phyloP scores from a whole-genome alignment of 2,329 filamentous ascomycete species.

The Aureobasidium melanogenum region DNA sequence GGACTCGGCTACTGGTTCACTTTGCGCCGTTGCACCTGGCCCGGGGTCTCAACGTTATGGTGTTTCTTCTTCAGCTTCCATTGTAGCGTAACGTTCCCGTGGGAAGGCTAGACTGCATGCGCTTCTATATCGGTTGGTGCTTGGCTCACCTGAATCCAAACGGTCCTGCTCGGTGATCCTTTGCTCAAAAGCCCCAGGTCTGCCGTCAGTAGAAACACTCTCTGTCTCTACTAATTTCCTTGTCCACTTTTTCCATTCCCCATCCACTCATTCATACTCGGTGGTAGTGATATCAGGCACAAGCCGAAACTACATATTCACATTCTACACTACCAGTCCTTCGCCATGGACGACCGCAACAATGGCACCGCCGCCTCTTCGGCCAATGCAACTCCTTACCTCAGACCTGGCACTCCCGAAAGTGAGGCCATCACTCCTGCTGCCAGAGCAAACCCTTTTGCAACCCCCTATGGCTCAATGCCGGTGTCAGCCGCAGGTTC shows the following conservation, averaged over 20 bases:
- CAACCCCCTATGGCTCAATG: conserved; percentile 34
- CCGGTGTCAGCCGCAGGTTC: conserved; percentile 35
- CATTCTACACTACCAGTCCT: not conserved
- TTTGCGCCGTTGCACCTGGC: conserved; percentile 9
- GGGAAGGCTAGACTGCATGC: conserved; percentile 10
- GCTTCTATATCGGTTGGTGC: conserved; percentile 10
- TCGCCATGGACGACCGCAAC: conserved; percentile 20
- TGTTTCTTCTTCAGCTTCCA: conserved; percentile 8
- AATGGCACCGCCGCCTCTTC: conserved; percentile 22
- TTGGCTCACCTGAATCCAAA: conserved; percentile 10
- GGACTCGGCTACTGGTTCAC: conserved; percentile 10
- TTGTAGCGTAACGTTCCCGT: conserved; percentile 7
- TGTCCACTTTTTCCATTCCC: not conserved
- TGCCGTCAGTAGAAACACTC: not conserved
- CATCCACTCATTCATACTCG: not conserved
- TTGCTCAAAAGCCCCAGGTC: conserved; percentile 11
- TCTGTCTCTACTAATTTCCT: conserved; percentile 4
- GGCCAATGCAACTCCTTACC: conserved; percentile 26
- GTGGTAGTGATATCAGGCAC: not conserved
- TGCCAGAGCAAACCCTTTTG: conserved; percentile 24
- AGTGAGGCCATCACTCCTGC: conserved; percentile 25
- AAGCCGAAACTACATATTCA: not conserved
- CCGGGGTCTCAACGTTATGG: conserved; percentile 9
- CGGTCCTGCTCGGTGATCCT: not conserved
- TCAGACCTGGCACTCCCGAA: conserved; percentile 32